A percentile compares a stretch with the other conserved stretches of the same genome.
Evolutionary conservation across 1,284 basidiomycete species (phyloP).

Genomic region (Vanrija humicola): DNA sequence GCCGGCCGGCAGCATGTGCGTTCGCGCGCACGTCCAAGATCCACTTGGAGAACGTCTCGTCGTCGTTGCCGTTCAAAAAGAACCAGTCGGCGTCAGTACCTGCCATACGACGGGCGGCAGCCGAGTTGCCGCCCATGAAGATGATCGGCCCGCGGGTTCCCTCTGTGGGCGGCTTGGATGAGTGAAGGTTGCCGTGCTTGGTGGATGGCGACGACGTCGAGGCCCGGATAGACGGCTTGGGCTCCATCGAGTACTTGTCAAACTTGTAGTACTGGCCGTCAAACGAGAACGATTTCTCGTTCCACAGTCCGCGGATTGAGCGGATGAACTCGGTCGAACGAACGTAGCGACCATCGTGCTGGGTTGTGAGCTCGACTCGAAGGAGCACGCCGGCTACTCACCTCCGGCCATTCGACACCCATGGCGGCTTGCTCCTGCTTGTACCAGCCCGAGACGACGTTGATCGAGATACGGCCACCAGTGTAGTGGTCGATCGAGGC

Average conservation of each 20-base stretch:
- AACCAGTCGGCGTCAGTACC: slow-evolving; percentile 2
- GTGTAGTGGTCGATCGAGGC: slow-evolving; percentile 10
- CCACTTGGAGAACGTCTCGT: slow-evolving; percentile 1
- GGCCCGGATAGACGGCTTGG: not conserved
- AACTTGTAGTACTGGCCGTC: slow-evolving; percentile 7
- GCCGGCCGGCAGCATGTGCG: not conserved
- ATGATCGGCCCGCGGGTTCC: slow-evolving; percentile 1
- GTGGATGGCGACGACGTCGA: not conserved
- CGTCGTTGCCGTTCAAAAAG: slow-evolving; percentile 11
- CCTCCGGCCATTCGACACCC: slow-evolving; percentile 14
- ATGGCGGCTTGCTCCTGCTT: slow-evolving; percentile 8
- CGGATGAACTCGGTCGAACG: slow-evolving; percentile 14
- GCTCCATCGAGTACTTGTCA: slow-evolving; percentile 7
- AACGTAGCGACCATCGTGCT: slow-evolving; percentile 12
- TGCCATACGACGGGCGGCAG: slow-evolving; percentile 7
- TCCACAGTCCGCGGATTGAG: slow-evolving; percentile 11
- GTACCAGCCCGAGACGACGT: slow-evolving; percentile 17
- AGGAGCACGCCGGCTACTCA: not conserved
- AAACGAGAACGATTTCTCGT: slow-evolving; percentile 6
- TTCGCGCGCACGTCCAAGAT: not conserved
- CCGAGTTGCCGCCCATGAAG: slow-evolving; percentile 15
- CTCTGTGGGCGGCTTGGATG: no score
- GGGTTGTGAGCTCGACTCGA: not conserved
- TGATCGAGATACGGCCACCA: slow-evolving; percentile 9
- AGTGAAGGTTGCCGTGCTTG: not conserved